Evolutionary conservation across 108 stramenopile genomes (phyloP).

Genomic region (Hondaea fermentalgiana): DNA sequence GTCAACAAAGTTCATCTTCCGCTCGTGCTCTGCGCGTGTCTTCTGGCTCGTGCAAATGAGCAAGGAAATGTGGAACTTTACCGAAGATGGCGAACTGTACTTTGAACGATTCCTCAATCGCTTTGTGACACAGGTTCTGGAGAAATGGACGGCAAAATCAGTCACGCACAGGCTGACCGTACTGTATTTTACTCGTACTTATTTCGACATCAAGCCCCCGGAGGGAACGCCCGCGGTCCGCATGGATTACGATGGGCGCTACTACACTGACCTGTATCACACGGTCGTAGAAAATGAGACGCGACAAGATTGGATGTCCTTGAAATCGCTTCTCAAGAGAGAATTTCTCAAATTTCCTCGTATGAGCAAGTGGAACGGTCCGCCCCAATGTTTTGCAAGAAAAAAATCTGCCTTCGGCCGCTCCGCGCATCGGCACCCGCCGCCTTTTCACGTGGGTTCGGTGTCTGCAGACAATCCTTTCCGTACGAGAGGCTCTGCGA

Average conservation of each 20-base stretch:
- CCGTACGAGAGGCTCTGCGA: no score
- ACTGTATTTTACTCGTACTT: not conserved
- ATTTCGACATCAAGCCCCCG: constrained; percentile 14
- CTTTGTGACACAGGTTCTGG: constrained; percentile 64
- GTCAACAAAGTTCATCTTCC: constrained; percentile 62
- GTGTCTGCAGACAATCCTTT: no score
- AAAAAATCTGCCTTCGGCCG: no score
- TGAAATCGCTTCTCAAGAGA: constrained; percentile 67
- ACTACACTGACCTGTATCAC: constrained; percentile 65
- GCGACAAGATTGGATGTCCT: constrained; percentile 58
- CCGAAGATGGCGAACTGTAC: constrained; percentile 22
- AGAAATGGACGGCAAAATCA: constrained; percentile 70
- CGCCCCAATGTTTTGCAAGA: not conserved
- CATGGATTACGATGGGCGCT: constrained; percentile 7
- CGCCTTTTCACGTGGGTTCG: no score
- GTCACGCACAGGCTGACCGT: constrained; percentile 33
- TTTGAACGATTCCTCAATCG: constrained; percentile 74
- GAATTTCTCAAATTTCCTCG: constrained; percentile 76
- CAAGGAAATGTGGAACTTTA: constrained; percentile 92
- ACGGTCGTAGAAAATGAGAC: constrained; percentile 88
- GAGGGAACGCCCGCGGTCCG: not conserved
- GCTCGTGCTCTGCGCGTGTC: constrained; percentile 79
- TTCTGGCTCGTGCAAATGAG: constrained; percentile 93
- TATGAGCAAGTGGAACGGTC: constrained; percentile 67
- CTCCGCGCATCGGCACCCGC: no score